Evolutionary conservation across 257 asterid species (phyloP), one percentile per base, ranked within the genome.

Genomic region (Scutellaria galericulata): DNA sequence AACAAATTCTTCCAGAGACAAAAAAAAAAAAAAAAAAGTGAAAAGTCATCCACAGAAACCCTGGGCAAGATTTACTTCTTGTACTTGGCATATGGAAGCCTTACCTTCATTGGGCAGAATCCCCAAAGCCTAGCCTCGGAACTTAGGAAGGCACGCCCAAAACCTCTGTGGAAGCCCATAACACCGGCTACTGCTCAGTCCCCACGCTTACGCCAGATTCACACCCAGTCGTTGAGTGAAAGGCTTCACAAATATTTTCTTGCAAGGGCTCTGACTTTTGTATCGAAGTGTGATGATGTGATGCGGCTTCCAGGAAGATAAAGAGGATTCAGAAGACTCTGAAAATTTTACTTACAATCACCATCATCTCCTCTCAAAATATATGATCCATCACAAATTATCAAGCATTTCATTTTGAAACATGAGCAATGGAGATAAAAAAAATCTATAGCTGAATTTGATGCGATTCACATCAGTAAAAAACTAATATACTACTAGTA

Each of bases 201-300:
- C 18, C 18, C 18, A 18, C 18, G 18, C 18, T 18, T 18, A 18
- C 18, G 18, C 18, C 18, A 18, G 18, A 18, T 18, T 18, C 18
- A 18, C 18, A 18, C 18, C 18, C 18, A 18, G 18, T 0, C 18
- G 18, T 18, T 18, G 18, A 18, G 18, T 18, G 71, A 12, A 24
- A 4, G 12, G 71, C 76, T 81, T 90, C 85, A 93, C 59, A 95
- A 78, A 72, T 95, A 90, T 74, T 87, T 95, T 70, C 98, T 85
- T 5, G 99, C 99, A 44, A 90, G 96, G 66, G 98, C 96, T 74
- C 98, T 81, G 40, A 95, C 96, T 86, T 95, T 95, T 65, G 99
- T 95, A 66, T 92, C 98, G 12, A 95, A 95, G 78, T 92, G 97
- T 27, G 98, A 90, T 55, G 98, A 92, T 46, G 96, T 81, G 78